These are phyloP conservation scores for Neofusicoccum kwambonambiense DNA, from an alignment of 2,329 filamentous ascomycete genomes.

Conservation along the genomic window DNA sequence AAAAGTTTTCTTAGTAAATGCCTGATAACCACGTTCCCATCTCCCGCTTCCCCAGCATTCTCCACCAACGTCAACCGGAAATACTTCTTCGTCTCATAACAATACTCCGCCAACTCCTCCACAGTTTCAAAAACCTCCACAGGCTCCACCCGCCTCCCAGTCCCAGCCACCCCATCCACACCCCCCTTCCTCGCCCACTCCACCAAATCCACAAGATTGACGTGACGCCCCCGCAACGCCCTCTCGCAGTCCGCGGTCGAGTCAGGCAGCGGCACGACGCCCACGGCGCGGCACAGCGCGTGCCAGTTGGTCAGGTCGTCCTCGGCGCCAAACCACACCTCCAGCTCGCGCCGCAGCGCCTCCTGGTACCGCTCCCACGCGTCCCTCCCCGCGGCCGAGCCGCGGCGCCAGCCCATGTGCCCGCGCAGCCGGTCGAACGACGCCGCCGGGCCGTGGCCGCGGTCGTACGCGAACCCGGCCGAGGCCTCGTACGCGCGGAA, in stretches of 20 bases:
- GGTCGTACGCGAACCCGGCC: too few relatives aligned
- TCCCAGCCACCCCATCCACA: not conserved
- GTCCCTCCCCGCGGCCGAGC: not conserved
- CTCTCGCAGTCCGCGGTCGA: not conserved
- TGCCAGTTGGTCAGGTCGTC: conserved; percentile 22
- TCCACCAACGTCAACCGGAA: not conserved
- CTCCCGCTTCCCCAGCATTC: conserved; percentile 16
- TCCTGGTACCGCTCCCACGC: conserved; percentile 20
- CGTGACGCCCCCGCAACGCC: conserved; percentile 17
- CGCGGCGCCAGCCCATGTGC: not conserved
- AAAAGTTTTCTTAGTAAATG: conserved; percentile 20
- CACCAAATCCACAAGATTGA: conserved; percentile 23
- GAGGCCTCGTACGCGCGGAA: too few relatives aligned
- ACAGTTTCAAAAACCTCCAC: conserved; percentile 20
- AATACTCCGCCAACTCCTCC: conserved; percentile 13
- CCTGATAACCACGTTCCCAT: conserved; percentile 21
- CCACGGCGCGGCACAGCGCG: conserved; percentile 21
- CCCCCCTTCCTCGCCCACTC: conserved; percentile 19
- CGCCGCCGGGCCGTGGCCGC: not conserved
- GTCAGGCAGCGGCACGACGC: conserved; percentile 18
- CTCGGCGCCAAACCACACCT: conserved; percentile 21
- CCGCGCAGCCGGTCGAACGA: not conserved
- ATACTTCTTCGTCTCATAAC: conserved; percentile 19
- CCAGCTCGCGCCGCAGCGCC: conserved; percentile 21
- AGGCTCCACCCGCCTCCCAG: not conserved